Percentiles rank a stretch among this genome's conserved stretches.
These are phyloP conservation scores for Podaxis rugospora DNA, from an alignment of 768 basidiomycete species.

Conservation along the genomic window DNA sequence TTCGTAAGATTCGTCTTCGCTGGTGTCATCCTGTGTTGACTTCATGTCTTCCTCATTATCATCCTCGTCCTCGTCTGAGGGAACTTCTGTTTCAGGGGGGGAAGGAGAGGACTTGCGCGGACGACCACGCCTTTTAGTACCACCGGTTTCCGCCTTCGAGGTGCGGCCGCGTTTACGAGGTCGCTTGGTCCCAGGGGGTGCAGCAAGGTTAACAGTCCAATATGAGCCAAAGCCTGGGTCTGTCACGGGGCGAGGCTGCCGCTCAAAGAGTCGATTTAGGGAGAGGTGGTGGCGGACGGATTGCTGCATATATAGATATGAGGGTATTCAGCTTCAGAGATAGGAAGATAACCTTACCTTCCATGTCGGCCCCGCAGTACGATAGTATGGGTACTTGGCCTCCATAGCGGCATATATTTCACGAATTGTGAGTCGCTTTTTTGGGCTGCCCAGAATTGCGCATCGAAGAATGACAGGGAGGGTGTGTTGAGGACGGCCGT, in stretches of 20 bases:
- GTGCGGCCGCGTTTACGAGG: conserved; percentile 72
- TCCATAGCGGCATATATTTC: conserved; percentile 89
- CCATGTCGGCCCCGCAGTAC: conserved; percentile 78
- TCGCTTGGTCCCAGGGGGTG: conserved; percentile 84
- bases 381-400: conserved; percentile 78
- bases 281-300: conserved; percentile 85
- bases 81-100: conserved; percentile 4
- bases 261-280: conserved; percentile 76
- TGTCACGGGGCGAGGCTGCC: conserved; percentile 76
- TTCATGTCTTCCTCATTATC: conserved; percentile 34
- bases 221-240: conserved; percentile 87
- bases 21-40: conserved; percentile 27
- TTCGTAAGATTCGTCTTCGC: conserved; percentile 54
- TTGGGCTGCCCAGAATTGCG: conserved; percentile 74
- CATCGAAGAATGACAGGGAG: conserved; percentile 83
- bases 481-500: conserved; percentile 77
- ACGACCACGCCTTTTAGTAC: conserved; percentile 9
- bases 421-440: conserved; percentile 73
- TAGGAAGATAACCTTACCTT: conserved; percentile 46
- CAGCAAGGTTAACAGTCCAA: conserved; percentile 84
- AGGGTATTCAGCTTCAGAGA: conserved; percentile 11
- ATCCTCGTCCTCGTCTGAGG: conserved; percentile 36
- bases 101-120: conserved; percentile 10
- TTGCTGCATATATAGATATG: conserved; percentile 47
- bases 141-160: neutral